phyloP scores from a whole-genome alignment of 305 asterid species.

The Fraxinus greggii region DNA sequence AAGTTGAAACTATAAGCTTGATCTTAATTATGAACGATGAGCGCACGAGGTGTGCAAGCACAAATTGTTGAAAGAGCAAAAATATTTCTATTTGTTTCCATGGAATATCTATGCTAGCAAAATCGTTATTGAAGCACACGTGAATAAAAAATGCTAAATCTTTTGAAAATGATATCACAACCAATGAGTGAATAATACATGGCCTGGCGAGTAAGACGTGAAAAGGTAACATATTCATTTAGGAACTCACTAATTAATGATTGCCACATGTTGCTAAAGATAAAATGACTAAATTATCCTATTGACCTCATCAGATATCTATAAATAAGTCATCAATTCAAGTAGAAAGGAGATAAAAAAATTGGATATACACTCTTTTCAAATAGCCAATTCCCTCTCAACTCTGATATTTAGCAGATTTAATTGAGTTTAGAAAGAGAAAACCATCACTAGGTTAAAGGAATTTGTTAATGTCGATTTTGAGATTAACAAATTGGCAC shows the following conservation, averaged over 20 bases:
- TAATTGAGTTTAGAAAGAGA: not conserved
- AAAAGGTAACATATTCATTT: not conserved
- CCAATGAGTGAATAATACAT: not conserved
- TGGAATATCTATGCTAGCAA: not conserved
- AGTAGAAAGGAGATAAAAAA: not conserved
- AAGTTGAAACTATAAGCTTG: not conserved
- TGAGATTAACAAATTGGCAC: not conserved
- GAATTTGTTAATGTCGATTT: not conserved
- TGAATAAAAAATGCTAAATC: not conserved
- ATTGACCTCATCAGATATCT: not conserved
- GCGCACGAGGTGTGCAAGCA: not conserved
- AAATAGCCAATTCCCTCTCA: not conserved
- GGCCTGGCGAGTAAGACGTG: not conserved
- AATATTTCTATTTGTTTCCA: not conserved
- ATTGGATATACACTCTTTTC: not conserved
- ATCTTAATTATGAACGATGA: not conserved
- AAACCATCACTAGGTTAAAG: not conserved
- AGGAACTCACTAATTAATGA: not conserved
- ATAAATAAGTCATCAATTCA: not conserved
- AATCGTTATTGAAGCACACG: not conserved
- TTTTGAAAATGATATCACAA: not conserved
- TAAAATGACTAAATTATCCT: not conserved
- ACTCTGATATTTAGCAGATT: not conserved
- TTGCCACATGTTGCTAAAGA: not conserved
- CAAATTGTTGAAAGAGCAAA: not conserved